Conservation (phyloP, 805 yeast genomes). For the Kodamaea hsintzibuensis region DNA sequence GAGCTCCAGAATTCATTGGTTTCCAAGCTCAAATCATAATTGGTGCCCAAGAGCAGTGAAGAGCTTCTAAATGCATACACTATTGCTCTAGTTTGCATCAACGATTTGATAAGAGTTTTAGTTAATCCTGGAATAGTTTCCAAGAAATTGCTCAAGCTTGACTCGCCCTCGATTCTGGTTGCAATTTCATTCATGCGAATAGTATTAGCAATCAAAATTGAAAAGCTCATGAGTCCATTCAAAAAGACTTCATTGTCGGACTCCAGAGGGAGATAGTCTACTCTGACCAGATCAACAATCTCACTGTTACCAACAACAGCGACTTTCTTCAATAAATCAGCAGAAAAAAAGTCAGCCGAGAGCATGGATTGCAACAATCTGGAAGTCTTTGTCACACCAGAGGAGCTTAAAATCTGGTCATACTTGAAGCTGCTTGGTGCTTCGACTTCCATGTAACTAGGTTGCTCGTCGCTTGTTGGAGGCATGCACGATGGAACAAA, state of each 20-base stretch:
- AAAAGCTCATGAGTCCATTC: conserved; percentile 3
- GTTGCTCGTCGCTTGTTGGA: background rate
- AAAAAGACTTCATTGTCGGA: background rate
- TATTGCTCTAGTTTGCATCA: conserved; percentile 43
- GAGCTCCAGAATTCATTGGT: conserved; percentile 28
- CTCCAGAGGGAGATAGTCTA: background rate
- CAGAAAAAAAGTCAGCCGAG: conserved; percentile 7
- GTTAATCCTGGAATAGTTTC: conserved; percentile 27
- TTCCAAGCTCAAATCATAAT: conserved; percentile 14
- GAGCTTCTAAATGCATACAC: conserved; percentile 14
- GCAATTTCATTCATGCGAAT: conserved; percentile 61
- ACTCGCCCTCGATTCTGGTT: conserved; percentile 47
- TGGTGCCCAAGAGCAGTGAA: conserved; percentile 11
- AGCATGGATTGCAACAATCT: conserved; percentile 17
- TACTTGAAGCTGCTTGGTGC: background rate
- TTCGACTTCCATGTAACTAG: background rate
- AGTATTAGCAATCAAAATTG: conserved; percentile 43
- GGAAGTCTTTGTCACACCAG: background rate
- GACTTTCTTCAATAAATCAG: background rate
- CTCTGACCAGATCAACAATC: background rate
- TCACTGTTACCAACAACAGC: background rate
- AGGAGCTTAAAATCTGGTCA: background rate
- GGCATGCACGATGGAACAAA: conserved; percentile 44
- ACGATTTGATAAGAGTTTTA: conserved; percentile 37
- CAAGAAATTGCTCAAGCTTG: conserved; percentile 25